Percentiles rank a stretch among this genome's conserved stretches.
Conservation (phyloP, 768 basidiomycete genomes). For the Naganishia friedmannii region DNA sequence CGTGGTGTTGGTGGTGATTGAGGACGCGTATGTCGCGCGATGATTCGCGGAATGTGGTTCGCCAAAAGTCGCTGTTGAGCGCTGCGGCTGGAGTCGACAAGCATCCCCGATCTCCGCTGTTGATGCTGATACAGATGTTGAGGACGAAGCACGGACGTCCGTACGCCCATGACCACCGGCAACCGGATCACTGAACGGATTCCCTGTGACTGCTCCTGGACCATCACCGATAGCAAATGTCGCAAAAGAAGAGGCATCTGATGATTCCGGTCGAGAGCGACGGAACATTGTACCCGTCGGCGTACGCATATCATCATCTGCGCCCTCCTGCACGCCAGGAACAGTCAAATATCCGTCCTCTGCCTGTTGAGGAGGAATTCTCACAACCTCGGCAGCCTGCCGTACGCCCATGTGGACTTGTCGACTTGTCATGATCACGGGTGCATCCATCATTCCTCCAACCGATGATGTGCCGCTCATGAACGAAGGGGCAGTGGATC, state of each 20-base stretch:
- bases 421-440: conserved; percentile 46
- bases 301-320: too few relatives aligned
- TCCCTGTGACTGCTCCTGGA: too few relatives aligned
- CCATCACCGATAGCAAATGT: too few relatives aligned
- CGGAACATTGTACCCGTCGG: conserved; percentile 3
- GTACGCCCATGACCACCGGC: too few relatives aligned
- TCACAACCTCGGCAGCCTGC: conserved; percentile 49
- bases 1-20: background rate
- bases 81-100: conserved; percentile 1
- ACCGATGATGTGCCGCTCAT: conserved; percentile 41
- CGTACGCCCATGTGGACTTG: conserved; percentile 47
- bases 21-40: background rate
- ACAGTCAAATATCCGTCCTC: conserved; percentile 13
- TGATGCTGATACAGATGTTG: background rate
- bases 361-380: conserved; percentile 26
- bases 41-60: background rate
- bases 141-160: background rate
- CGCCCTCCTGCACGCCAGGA: background rate
- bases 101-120: background rate
- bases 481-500: conserved; percentile 39
- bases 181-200: conserved; percentile 8
- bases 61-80: conserved; percentile 31
- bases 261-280: background rate
- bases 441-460: conserved; percentile 45
- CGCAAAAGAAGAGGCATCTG: background rate